phyloP scores from a whole-genome alignment of 2,329 filamentous ascomycete genomes.

The Aphanoascus verrucosus region DNA sequence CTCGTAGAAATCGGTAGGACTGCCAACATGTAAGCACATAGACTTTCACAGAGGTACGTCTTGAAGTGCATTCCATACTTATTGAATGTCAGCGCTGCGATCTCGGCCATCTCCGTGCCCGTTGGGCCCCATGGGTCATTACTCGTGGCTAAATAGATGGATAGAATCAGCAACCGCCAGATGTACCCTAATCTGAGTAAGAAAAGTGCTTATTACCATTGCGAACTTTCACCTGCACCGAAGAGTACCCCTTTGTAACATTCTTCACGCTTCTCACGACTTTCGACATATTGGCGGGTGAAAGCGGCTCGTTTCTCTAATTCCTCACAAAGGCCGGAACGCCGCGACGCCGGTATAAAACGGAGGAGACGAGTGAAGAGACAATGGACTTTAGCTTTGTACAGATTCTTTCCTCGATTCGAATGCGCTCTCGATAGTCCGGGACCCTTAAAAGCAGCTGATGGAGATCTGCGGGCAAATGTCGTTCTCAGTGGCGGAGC shows the following conservation, averaged over 20 bases:
- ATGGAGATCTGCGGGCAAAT: not conserved
- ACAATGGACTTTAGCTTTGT: not conserved
- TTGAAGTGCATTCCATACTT: constrained; percentile 52
- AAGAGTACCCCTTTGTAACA: constrained; percentile 97
- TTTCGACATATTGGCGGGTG: constrained; percentile 62
- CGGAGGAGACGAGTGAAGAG: not conserved
- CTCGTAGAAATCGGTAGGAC: constrained; percentile 95
- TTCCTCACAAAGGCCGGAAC: not conserved
- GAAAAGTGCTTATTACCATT: constrained; percentile 56
- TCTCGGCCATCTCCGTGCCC: constrained; percentile 96
- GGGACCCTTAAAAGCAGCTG: not conserved
- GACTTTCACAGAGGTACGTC: not conserved
- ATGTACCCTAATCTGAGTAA: not conserved
- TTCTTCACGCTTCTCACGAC: constrained; percentile 97
- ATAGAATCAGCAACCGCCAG: constrained; percentile 16
- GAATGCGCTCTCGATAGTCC: not conserved
- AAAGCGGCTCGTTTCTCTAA: not conserved
- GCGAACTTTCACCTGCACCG: constrained; percentile 93
- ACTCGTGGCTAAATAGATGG: constrained; percentile 64
- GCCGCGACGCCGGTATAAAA: not conserved
- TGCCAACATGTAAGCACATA: constrained; percentile 29
- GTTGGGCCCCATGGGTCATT: constrained; percentile 98
- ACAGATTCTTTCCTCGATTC: not conserved
- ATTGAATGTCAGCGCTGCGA: constrained; percentile 94
- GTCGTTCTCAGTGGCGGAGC: constrained; percentile 4